A percentile compares a stretch with the other conserved stretches of the same genome.
phyloP scores from a whole-genome alignment of 208 protist species.

The Trypanosoma avium region DNA sequence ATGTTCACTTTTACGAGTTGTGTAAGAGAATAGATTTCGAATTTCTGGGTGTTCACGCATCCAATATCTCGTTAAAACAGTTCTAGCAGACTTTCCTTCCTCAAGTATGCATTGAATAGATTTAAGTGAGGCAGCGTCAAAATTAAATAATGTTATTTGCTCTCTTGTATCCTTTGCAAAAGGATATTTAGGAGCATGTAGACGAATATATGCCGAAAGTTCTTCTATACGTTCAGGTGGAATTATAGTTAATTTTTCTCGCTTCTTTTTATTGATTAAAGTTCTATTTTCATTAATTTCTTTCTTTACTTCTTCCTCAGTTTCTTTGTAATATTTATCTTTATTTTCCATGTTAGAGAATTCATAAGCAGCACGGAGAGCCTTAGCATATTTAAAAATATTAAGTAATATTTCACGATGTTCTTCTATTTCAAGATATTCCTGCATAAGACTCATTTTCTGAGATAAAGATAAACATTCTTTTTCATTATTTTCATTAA shows the following conservation, averaged over 20 bases:
- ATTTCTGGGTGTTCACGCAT: conserved; percentile 33
- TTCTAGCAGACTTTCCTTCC: conserved; percentile 24
- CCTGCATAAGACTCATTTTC: conserved; percentile 30
- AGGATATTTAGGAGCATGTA: conserved; percentile 37
- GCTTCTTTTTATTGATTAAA: not conserved
- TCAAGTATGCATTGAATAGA: conserved; percentile 40
- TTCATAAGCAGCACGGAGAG: conserved; percentile 33
- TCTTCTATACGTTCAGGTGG: conserved; percentile 25
- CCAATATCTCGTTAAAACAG: conserved; percentile 51
- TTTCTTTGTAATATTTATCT: not conserved
- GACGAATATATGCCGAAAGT: conserved; percentile 32
- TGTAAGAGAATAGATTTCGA: conserved; percentile 19
- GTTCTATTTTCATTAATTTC: not conserved
- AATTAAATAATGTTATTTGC: conserved; percentile 27
- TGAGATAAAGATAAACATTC: conserved; percentile 23
- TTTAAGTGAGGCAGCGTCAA: conserved; percentile 17
- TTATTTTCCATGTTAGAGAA: not conserved
- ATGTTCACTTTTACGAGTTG: conserved; percentile 37
- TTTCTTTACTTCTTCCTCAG: not conserved
- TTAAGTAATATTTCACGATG: conserved; percentile 38
- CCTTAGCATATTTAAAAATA: conserved; percentile 57
- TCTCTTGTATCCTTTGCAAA: conserved; percentile 27
- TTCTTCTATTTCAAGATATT: conserved; percentile 34
- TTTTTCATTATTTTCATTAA: not conserved
- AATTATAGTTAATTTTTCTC: conserved; percentile 11